phyloP scores from a whole-genome alignment of 352 stramenopile species.

The Aphanomyces invadans region DNA sequence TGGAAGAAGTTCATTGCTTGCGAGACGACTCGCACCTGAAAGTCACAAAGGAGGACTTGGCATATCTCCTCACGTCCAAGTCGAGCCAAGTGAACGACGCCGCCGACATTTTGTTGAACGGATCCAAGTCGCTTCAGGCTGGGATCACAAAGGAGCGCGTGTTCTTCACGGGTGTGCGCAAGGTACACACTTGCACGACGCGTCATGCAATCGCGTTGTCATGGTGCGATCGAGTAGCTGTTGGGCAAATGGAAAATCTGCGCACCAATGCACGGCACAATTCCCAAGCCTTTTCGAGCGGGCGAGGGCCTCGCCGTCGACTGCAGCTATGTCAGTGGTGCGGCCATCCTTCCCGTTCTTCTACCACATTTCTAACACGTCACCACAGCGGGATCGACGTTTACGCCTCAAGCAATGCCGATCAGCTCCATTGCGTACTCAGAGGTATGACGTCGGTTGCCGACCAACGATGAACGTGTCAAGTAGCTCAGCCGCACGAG shows the following conservation, averaged over 20 bases:
- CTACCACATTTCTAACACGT: constrained; percentile 12
- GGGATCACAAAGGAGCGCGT: constrained; percentile 75
- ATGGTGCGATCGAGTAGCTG: constrained; percentile 35
- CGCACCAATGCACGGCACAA: constrained; percentile 78
- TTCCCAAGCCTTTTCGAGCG: constrained; percentile 77
- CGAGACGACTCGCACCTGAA: constrained; percentile 77
- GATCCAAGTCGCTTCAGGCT: constrained; percentile 55
- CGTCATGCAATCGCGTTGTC: background rate
- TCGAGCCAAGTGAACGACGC: constrained; percentile 63
- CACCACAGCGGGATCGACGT: constrained; percentile 58
- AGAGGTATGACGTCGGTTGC: constrained; percentile 40
- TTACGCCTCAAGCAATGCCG: constrained; percentile 56
- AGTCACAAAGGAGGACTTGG: constrained; percentile 68
- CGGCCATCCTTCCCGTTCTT: constrained; percentile 21
- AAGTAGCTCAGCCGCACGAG: constrained; percentile 68
- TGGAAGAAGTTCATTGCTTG: constrained; percentile 82
- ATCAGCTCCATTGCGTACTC: constrained; percentile 74
- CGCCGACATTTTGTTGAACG: constrained; percentile 55
- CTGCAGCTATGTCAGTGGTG: constrained; percentile 77
- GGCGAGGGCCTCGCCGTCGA: constrained; percentile 76
- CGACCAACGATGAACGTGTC: background rate
- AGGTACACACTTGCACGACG: constrained; percentile 9
- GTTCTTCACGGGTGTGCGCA: constrained; percentile 65
- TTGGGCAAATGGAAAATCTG: constrained; percentile 82
- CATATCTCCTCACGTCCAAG: constrained; percentile 73